Evolutionary conservation across 768 basidiomycete genomes (phyloP), one percentile per base, ranked within the genome.

Genomic region (Pisolithus orientalis): DNA sequence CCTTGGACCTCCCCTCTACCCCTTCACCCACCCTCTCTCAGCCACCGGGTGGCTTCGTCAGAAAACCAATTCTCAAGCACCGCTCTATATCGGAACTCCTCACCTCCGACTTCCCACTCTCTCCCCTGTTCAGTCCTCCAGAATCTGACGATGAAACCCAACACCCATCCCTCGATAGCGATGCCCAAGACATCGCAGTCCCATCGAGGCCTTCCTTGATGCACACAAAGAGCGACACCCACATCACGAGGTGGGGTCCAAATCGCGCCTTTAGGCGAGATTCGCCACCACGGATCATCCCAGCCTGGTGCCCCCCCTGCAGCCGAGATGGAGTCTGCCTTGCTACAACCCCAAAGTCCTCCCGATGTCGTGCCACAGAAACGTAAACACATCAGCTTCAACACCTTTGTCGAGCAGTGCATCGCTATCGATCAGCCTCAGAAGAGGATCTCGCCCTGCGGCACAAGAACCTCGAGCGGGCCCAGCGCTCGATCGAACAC

Each of bases 321-420:
- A 39, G 34, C 21, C 6, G 55, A 62, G 6, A 25, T 56, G 11
- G 59, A 37, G 1, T 53, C 58, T 0, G 46, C 40, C 24, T 25
- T 62, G 0, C 57, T 65, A 3, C 58, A 56, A 14, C 44, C 51
- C 40, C 66, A 66, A 2, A 54, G 60, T 11, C 57, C 25, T 49
- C 52, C 54, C 52, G 39, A 39, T 50, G 47, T 58, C 7, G 14
- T 43, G 39, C 55, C 51, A 49, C 55, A 62, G 53, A 85, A 84
- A 75, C 90, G 85, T 73, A 85, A 85, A 57, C 95, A 96, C 66
- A 97, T 98, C 72, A 87, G 80, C 60, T 98, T 98, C 79, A 98
- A 97, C 69, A 95, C 94, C 0, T 96, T 94, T 65, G 95, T 99
- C 38, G 90, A 96, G 67, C 95, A 97, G 66, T 93, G 83, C 64